Evolutionary conservation across 2,329 filamentous ascomycete genomes (phyloP).

Genomic region (Pyricularia grisea): DNA sequence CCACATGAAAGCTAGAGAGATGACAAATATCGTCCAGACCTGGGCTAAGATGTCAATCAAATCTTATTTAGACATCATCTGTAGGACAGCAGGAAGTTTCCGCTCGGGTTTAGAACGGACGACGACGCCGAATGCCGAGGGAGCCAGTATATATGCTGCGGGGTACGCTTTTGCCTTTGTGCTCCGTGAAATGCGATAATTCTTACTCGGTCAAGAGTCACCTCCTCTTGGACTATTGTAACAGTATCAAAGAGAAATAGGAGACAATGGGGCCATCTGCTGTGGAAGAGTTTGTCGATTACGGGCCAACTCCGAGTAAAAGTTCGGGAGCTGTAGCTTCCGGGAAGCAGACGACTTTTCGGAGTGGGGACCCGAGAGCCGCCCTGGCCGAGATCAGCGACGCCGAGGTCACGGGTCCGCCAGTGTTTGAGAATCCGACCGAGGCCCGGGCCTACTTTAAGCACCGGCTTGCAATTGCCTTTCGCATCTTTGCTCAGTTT

Average conservation of each 20-base stretch:
- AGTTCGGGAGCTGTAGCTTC: not conserved
- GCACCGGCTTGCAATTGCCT: slow-evolving; percentile 40
- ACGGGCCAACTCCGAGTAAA: not conserved
- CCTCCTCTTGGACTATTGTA: not conserved
- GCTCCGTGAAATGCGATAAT: not conserved
- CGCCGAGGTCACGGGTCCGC: slow-evolving; percentile 8
- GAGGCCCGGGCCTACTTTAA: slow-evolving; percentile 41
- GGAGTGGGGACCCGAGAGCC: slow-evolving; percentile 7
- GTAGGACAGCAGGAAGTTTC: not conserved
- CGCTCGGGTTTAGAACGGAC: not conserved
- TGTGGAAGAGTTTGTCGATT: not conserved
- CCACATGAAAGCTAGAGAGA: not conserved
- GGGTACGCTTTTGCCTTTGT: not conserved
- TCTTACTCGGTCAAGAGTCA: not conserved
- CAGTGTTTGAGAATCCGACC: slow-evolving; percentile 10
- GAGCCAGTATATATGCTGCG: not conserved
- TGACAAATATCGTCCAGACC: not conserved
- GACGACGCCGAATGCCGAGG: not conserved
- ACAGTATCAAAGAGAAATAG: not conserved
- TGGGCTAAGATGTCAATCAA: not conserved
- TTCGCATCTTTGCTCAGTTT: slow-evolving; percentile 46
- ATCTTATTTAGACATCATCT: not conserved
- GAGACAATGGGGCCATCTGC: not conserved
- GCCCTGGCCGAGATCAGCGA: slow-evolving; percentile 16
- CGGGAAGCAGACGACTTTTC: not conserved